Conservation (phyloP, 2,329 filamentous ascomycete species). For the Helotiales sp. region DNA sequence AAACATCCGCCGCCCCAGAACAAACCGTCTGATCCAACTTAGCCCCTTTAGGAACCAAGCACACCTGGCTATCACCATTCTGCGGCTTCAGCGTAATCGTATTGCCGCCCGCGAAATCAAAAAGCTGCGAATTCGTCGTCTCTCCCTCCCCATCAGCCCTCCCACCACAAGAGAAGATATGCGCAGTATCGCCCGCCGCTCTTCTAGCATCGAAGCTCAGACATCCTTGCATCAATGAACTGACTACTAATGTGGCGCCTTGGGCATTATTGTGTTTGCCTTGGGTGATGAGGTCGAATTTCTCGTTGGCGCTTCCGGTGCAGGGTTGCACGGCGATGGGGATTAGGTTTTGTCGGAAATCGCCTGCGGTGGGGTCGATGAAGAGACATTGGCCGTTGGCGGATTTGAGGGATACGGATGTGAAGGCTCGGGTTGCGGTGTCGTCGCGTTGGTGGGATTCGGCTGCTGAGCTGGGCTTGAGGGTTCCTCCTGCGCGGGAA, state of each 20-base stretch:
- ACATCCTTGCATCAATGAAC: slow-evolving; percentile 61
- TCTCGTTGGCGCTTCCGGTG: slow-evolving; percentile 46
- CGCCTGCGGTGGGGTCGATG: slow-evolving; percentile 51
- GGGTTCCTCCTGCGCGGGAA: slow-evolving; percentile 54
- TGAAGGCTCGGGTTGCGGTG: slow-evolving; percentile 49
- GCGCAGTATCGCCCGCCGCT: slow-evolving; percentile 55
- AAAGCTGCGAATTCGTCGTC: slow-evolving; percentile 52
- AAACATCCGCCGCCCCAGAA: slow-evolving; percentile 18
- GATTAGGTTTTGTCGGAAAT: slow-evolving; percentile 52
- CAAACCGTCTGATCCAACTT: slow-evolving; percentile 36
- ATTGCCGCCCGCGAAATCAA: slow-evolving; percentile 51
- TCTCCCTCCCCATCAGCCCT: slow-evolving; percentile 57
- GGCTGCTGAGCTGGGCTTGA: slow-evolving; percentile 56
- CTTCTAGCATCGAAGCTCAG: slow-evolving; percentile 62
- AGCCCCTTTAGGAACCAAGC: slow-evolving; percentile 46
- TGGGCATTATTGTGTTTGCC: slow-evolving; percentile 56
- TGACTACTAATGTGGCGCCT: slow-evolving; percentile 56
- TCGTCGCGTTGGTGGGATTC: slow-evolving; percentile 50
- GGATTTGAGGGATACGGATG: slow-evolving; percentile 48
- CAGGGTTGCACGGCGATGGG: slow-evolving; percentile 49
- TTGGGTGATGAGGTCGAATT: slow-evolving; percentile 52
- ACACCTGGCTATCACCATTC: slow-evolving; percentile 51
- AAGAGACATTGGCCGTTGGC: slow-evolving; percentile 49
- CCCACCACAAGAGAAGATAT: slow-evolving; percentile 63
- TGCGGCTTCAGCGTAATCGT: slow-evolving; percentile 52